phyloP scores from a whole-genome alignment of 352 stramenopile genomes.

The Phytophthora citricola region DNA sequence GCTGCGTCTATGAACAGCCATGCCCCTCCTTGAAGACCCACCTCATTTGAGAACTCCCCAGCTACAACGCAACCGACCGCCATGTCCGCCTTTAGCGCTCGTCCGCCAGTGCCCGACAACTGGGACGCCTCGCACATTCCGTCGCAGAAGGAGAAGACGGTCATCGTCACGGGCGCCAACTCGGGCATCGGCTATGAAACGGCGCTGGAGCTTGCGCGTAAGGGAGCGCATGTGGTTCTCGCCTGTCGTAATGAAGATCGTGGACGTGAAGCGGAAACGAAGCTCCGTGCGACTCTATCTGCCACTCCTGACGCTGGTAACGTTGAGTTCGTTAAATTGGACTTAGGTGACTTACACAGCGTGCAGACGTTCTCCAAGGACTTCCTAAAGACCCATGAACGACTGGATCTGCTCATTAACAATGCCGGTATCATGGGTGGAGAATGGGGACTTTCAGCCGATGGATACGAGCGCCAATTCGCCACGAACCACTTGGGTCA shows the following conservation, averaged over 20 bases:
- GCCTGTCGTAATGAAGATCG: constrained; percentile 37
- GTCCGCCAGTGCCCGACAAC: constrained; percentile 13
- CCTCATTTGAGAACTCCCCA: constrained; percentile 2
- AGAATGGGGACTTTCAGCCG: constrained; percentile 30
- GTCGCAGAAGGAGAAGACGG: constrained; percentile 20
- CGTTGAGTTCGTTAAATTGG: constrained; percentile 54
- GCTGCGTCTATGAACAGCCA: neutral
- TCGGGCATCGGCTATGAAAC: constrained; percentile 45
- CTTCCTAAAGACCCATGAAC: constrained; percentile 31
- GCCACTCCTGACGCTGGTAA: constrained; percentile 12
- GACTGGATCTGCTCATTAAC: constrained; percentile 68
- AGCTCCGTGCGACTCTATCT: constrained; percentile 16
- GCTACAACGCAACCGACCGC: neutral
- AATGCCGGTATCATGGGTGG: constrained; percentile 62
- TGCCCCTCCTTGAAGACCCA: neutral
- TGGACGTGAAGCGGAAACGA: constrained; percentile 17
- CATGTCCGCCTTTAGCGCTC: constrained; percentile 12
- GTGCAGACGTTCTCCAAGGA: constrained; percentile 45
- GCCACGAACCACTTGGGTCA: constrained; percentile 71
- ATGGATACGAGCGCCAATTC: constrained; percentile 65
- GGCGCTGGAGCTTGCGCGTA: constrained; percentile 36
- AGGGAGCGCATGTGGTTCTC: constrained; percentile 39
- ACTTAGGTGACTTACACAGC: constrained; percentile 47
- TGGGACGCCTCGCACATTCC: constrained; percentile 37
- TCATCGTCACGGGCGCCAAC: constrained; percentile 47